A percentile compares a stretch with the other conserved stretches of the same genome.
Evolutionary conservation across 495 filamentous ascomycete genomes (phyloP).

Genomic region (Acidiella bohemica): DNA sequence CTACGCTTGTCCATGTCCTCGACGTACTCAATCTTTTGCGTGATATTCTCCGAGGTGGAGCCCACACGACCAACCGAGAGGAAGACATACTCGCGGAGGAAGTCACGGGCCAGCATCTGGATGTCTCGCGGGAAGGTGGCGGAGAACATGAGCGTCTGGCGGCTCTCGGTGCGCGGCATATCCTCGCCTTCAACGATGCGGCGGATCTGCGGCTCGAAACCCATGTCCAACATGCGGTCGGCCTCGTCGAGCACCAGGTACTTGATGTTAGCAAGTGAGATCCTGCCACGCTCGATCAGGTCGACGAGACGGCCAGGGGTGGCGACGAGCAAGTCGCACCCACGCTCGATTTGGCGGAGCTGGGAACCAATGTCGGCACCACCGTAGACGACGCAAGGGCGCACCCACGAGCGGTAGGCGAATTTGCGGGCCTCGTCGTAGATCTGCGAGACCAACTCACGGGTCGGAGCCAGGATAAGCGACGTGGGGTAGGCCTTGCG

Average conservation of each 20-base stretch:
- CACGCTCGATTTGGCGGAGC: slow-evolving; percentile 91
- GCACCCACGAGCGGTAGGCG: slow-evolving; percentile 95
- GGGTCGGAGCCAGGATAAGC: slow-evolving; percentile 86
- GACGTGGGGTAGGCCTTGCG: slow-evolving; percentile 95
- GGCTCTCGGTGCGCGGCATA: slow-evolving; percentile 72
- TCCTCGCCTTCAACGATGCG: slow-evolving; percentile 96
- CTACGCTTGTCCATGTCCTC: slow-evolving; percentile 96
- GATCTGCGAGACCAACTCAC: slow-evolving; percentile 96
- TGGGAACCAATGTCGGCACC: slow-evolving; percentile 96
- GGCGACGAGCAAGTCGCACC: slow-evolving; percentile 92
- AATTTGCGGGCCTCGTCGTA: slow-evolving; percentile 97
- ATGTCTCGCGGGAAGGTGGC: slow-evolving; percentile 98
- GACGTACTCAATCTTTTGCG: slow-evolving; percentile 95
- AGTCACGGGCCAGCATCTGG: slow-evolving; percentile 95
- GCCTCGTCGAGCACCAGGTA: slow-evolving; percentile 98
- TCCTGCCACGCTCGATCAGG: slow-evolving; percentile 94
- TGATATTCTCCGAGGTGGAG: slow-evolving; percentile 99
- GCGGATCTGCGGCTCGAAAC: slow-evolving; percentile 99
- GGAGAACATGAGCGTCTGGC: slow-evolving; percentile 99
- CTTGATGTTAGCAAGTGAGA: slow-evolving; percentile 93
- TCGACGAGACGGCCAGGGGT: slow-evolving; percentile 95
- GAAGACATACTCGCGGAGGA: slow-evolving; percentile 97
- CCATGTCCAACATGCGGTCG: slow-evolving; percentile 99
- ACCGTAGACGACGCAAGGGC: slow-evolving; percentile 96
- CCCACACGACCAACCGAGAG: slow-evolving; percentile 96